Conservation (phyloP, 176 grass and related monocot genomes). For the Cenchrus americanus region DNA sequence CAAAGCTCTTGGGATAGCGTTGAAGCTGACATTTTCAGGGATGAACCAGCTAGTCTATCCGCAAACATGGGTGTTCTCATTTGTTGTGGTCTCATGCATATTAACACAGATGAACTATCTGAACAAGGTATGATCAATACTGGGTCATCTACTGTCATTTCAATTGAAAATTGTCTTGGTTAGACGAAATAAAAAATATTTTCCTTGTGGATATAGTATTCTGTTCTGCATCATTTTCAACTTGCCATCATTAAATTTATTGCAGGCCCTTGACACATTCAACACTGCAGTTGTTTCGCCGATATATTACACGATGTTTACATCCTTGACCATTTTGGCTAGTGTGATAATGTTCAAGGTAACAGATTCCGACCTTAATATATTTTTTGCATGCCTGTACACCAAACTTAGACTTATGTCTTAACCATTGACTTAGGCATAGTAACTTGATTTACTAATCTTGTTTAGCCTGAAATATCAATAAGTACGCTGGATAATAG, state of each 20-base stretch:
- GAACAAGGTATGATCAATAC: conserved; percentile 75
- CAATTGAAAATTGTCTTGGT: background rate
- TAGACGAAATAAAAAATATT: background rate
- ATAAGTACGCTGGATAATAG: background rate
- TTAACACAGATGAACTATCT: conserved; percentile 98
- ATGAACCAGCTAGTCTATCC: conserved; percentile 93
- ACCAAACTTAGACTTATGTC: conserved; percentile 23
- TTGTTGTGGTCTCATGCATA: conserved; percentile 81
- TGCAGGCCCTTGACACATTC: conserved; percentile 83
- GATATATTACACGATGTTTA: conserved; percentile 90
- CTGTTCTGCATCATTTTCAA: conserved; percentile 19
- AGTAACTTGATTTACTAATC: background rate
- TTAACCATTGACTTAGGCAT: background rate
- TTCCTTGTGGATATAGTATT: background rate
- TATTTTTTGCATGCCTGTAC: conserved; percentile 30
- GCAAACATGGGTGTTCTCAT: conserved; percentile 88
- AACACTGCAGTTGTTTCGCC: conserved; percentile 82
- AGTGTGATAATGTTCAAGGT: conserved; percentile 95
- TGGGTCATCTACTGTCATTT: background rate
- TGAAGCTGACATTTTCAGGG: conserved; percentile 97
- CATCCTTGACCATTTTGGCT: conserved; percentile 81
- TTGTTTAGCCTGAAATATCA: conserved; percentile 22
- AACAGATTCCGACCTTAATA: conserved; percentile 22
- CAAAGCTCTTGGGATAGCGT: conserved; percentile 94
- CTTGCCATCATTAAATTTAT: conserved; percentile 22